Base-by-base conservation (phyloP, 352 stramenopile genomes). In the Globisporangium middletonii region DNA sequence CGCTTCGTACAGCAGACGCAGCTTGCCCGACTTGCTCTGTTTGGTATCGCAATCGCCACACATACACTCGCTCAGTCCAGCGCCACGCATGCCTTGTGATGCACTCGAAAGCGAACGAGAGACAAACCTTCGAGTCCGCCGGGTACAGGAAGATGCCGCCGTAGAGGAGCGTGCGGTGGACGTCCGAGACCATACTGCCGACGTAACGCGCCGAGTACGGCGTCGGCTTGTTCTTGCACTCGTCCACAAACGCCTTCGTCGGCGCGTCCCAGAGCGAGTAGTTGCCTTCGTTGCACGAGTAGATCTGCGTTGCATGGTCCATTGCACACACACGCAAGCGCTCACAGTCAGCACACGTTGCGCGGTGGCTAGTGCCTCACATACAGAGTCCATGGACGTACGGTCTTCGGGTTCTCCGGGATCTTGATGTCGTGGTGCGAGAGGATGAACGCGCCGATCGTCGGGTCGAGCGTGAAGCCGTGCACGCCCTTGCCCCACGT, bases 211-310 rank as follows among this genome's bases (percentile, higher is more conserved):
- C 88, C 35, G 89, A 80, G 80, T 98, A 92, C 66, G 79, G 75
- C 59, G 67, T 84, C 35, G 73, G 57, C 42, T 76, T 80, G 43
- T 75, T 86, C 84, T 95, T 94, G 81, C 86, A 95, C 60, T 93
- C 77, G 47, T 92, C 75, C 23, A 95, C 77, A 58, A 95, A 96
- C 37, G 88, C 72, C 60, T 76, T 83, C 51, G 98, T 99, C 42
- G 88, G 78, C 42, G 92, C 65, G 68, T 99, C 95, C 95, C 97
- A 99, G 61, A 96, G 74, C 23, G 81, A 70, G 60, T 92, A 97
- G 75, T 99, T 99, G 57, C 96, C 96, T 69, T 99, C 96, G 62
- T 99, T 99, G 75, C 98, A 97, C 71, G 89, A 98, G 75, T 98
- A 99, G 60, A 99, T 96, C 88, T 89, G 57, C 18, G 50, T 15